These are phyloP conservation scores for Colletotrichum magnum DNA, from an alignment of 2,329 filamentous ascomycete species.

Conservation along the genomic window DNA sequence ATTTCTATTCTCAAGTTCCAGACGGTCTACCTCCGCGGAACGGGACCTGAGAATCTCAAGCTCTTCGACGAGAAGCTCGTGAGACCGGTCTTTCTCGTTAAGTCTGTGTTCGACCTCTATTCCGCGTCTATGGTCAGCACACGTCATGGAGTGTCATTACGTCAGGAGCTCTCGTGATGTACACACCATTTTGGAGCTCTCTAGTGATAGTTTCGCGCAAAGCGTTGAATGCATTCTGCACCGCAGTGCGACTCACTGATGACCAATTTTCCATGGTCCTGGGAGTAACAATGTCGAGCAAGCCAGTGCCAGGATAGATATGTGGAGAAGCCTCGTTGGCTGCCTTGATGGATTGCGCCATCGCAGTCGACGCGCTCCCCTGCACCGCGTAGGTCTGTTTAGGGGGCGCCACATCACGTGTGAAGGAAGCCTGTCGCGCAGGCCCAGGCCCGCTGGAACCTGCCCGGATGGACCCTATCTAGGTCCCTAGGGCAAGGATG, in stretches of 20 bases:
- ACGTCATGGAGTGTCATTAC: slow-evolving; percentile 32
- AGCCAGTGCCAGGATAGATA: background rate
- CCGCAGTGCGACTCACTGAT: slow-evolving; percentile 53
- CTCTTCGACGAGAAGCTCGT: slow-evolving; percentile 45
- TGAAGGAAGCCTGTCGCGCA: background rate
- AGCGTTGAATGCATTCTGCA: slow-evolving; percentile 56
- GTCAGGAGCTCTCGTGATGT: slow-evolving; percentile 35
- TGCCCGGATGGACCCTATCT: too few species aligned
- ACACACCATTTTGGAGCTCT: slow-evolving; percentile 54
- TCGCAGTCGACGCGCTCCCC: background rate
- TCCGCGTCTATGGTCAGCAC: slow-evolving; percentile 37
- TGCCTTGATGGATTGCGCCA: background rate
- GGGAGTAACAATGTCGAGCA: background rate
- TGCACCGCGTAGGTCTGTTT: background rate
- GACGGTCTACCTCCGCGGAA: slow-evolving; percentile 49
- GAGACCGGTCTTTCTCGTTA: slow-evolving; percentile 30
- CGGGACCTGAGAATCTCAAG: slow-evolving; percentile 51
- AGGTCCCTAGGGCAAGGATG: too few species aligned
- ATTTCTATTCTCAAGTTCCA: slow-evolving; percentile 59
- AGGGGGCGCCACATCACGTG: background rate
- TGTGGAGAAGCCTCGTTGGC: background rate
- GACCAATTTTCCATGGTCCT: slow-evolving; percentile 57
- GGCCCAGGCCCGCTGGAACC: too few species aligned
- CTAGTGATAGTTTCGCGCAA: slow-evolving; percentile 57
- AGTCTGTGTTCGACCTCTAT: slow-evolving; percentile 46